Evolutionary conservation across 768 basidiomycete genomes (phyloP).

Genomic region (Guyanaporus albipodus): DNA sequence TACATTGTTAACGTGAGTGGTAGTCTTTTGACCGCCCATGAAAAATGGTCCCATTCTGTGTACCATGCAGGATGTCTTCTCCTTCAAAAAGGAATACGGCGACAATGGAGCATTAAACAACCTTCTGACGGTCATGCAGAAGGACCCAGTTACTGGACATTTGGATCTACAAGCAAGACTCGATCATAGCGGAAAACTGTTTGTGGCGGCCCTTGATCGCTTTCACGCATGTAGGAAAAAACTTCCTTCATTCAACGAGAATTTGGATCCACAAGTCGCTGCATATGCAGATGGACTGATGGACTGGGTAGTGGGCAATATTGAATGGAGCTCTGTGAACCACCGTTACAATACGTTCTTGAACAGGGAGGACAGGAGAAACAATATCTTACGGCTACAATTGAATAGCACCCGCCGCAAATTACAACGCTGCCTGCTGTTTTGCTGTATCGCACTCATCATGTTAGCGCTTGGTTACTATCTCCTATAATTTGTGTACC

Average conservation of each 20-base stretch:
- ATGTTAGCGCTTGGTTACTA: conserved; percentile 5
- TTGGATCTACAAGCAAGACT: conserved; percentile 24
- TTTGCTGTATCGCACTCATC: conserved; percentile 6
- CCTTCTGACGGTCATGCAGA: conserved; percentile 24
- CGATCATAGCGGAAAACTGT: conserved; percentile 18
- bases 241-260: conserved; percentile 17
- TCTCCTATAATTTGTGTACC: neutral
- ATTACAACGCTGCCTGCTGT: neutral
- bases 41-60: neutral
- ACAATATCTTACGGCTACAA: conserved; percentile 18
- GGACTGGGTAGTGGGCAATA: conserved; percentile 26
- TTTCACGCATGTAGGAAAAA: conserved; percentile 19
- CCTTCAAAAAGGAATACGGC: conserved; percentile 28
- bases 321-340: conserved; percentile 27
- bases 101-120: conserved; percentile 30
- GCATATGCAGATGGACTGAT: conserved; percentile 25
- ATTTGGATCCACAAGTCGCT: conserved; percentile 16
- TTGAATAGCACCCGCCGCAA: conserved; percentile 1
- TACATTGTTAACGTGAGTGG: conserved; percentile 24
- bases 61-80: conserved; percentile 24
- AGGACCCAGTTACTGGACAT: conserved; percentile 22
- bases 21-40: too few relatives aligned
- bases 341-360: conserved; percentile 26
- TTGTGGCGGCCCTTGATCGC: conserved; percentile 18
- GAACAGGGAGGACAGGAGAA: conserved; percentile 20